Base-by-base conservation (phyloP, 2,329 filamentous ascomycete genomes). In the Bipolaris victoriae region DNA sequence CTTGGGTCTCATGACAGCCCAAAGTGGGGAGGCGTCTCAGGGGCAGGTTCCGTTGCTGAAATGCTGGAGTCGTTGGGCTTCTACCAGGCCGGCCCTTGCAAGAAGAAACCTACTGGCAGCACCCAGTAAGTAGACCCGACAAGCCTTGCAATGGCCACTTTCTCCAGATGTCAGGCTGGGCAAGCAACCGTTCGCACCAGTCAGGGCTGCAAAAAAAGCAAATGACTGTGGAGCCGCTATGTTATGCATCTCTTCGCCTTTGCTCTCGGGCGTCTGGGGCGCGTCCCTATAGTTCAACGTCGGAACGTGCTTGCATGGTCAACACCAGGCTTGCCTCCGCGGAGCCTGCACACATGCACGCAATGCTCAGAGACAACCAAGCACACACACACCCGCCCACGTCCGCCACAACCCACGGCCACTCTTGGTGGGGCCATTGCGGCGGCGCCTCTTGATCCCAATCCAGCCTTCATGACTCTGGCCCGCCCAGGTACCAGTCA, bases 1-100 rank as follows among this genome's bases (percentile, higher is more conserved):
- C 49, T 55, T 52, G 56, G 57, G 56, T 61, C 59, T 57, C 62
- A 62, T 64, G 64, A 67, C 63, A 60, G 64, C 58, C 55, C 60
- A 54, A 61, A 52, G 56, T 58, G 63, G 64, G 62, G 60, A 24
- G 39, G 37, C 39, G 11, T 11, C 45, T 67, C 64, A 67, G 64
- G 65, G 64, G 65, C 45, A 50, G 18, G 10, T 45, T 18, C 15
- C 10, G 29, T 31, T 31, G 29, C 10, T 31, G 10, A 5, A 2
- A 31, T 5, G 29, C 29, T 40, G 15, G 6, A 35, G 29, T 44
- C 49, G 29, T 29, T 26, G 39, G 43, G 37, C 18, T 29, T 29
- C 29, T 11, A 1, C 29, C 29, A 31, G 29, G 3, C 9, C 29
- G 10, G 26, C 2, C 26, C 26, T 29, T 29, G 26, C 26, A 29